These are phyloP conservation scores for Buddleja alternifolia DNA, from an alignment of 257 asterid species.

Conservation along the genomic window DNA sequence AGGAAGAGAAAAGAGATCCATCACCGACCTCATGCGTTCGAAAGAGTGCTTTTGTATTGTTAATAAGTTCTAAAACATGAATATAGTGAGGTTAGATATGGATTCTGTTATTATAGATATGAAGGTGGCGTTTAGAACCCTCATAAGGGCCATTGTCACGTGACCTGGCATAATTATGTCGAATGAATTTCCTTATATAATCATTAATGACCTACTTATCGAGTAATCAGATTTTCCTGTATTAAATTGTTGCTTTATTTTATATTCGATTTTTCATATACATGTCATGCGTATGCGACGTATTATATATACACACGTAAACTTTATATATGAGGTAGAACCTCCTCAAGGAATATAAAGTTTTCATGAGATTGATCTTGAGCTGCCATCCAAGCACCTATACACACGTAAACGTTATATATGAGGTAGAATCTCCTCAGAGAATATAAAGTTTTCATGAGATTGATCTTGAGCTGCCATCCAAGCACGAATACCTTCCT, in stretches of 20 bases:
- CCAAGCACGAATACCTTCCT: not conserved
- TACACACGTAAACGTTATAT: no score
- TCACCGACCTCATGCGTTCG: slow-evolving; percentile 42
- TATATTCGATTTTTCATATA: no score
- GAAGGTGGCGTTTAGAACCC: slow-evolving; percentile 10
- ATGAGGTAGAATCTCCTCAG: not conserved
- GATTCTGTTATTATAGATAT: not conserved
- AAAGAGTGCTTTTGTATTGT: slow-evolving; percentile 45
- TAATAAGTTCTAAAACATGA: slow-evolving; percentile 29
- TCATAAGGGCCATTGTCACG: no score
- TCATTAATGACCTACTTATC: no score
- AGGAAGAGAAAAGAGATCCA: not conserved
- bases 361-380: not conserved
- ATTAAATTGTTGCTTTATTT: no score
- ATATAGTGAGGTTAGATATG: not conserved
- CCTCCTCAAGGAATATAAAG: not conserved
- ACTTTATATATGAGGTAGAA: no score
- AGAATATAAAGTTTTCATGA: not conserved
- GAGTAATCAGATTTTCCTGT: no score
- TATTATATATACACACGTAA: no score
- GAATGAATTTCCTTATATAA: no score
- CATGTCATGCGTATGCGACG: no score
- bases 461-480: not conserved
- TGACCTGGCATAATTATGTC: no score
- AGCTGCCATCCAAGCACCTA: no score